These are phyloP conservation scores for Solanum dulcamara DNA, from an alignment of 257 asterid genomes.

Conservation along the genomic window DNA sequence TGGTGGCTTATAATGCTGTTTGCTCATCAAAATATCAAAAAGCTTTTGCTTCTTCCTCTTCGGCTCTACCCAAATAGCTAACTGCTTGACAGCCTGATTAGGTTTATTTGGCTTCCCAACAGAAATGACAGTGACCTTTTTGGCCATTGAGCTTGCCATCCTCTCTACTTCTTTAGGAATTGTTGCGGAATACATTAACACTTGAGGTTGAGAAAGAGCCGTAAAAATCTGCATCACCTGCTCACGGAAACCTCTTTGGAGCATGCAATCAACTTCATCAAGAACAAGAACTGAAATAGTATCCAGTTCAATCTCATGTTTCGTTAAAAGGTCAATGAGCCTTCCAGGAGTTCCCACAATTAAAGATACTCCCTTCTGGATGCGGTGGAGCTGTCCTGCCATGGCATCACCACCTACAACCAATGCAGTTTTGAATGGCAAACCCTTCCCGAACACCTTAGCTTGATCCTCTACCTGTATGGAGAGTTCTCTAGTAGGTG, in stretches of 20 bases:
- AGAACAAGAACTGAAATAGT: slow-evolving; percentile 61
- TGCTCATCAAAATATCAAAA: slow-evolving; percentile 70
- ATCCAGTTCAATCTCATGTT: slow-evolving; percentile 61
- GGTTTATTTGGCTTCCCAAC: slow-evolving; percentile 73
- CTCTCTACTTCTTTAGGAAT: slow-evolving; percentile 63
- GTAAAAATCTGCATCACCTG: slow-evolving; percentile 76
- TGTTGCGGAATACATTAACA: slow-evolving; percentile 89
- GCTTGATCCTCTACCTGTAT: slow-evolving; percentile 96
- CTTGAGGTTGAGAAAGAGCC: slow-evolving; percentile 78
- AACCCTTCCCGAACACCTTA: slow-evolving; percentile 77
- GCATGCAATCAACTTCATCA: slow-evolving; percentile 90
- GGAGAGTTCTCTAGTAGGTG: slow-evolving; percentile 89
- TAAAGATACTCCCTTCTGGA: slow-evolving; percentile 74
- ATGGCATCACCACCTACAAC: slow-evolving; percentile 94
- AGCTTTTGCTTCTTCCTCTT: slow-evolving; percentile 88
- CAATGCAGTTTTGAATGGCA: slow-evolving; percentile 83
- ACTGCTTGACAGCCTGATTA: slow-evolving; percentile 60
- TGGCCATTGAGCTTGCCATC: slow-evolving; percentile 56
- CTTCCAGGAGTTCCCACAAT: slow-evolving; percentile 94
- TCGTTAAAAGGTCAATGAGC: slow-evolving; percentile 71
- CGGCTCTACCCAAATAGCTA: slow-evolving; percentile 87
- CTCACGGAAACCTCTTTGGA: slow-evolving; percentile 73
- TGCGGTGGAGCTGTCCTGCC: slow-evolving; percentile 75
- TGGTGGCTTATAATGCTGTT: slow-evolving; percentile 84
- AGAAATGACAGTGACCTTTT: slow-evolving; percentile 39